These are phyloP conservation scores for Cryptococcus sp. DNA, from an alignment of 1,284 basidiomycete species.

Conservation along the genomic window DNA sequence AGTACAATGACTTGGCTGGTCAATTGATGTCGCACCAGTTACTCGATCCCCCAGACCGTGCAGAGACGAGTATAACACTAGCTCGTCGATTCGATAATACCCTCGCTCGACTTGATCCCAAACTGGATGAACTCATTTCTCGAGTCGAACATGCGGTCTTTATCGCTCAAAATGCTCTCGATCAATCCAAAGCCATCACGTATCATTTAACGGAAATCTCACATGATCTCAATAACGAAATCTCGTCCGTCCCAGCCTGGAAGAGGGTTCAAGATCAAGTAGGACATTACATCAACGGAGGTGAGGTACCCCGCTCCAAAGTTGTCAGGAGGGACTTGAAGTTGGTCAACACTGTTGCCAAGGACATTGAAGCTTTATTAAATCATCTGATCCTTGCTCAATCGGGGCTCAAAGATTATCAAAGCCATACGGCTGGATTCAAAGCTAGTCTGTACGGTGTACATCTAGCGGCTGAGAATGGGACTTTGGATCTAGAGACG, in stretches of 20 bases:
- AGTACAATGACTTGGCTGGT: conserved; percentile 31
- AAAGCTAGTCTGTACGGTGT: conserved; percentile 40
- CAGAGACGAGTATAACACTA: conserved; percentile 9
- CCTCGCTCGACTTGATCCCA: conserved; percentile 23
- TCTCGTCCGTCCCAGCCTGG: conserved; percentile 34
- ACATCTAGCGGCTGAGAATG: conserved; percentile 27
- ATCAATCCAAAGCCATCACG: conserved; percentile 13
- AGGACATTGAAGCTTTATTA: conserved; percentile 20
- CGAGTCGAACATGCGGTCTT: conserved; percentile 12
- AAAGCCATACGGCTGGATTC: conserved; percentile 37
- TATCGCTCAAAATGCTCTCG: conserved; percentile 16
- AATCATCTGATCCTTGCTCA: conserved; percentile 25
- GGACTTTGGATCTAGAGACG: conserved; percentile 31
- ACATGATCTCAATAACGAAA: conserved; percentile 14
- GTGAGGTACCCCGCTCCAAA: conserved; percentile 29
- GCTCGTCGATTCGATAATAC: conserved; percentile 30
- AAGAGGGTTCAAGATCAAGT: conserved; percentile 23
- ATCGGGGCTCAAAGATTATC: conserved; percentile 26
- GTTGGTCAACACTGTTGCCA: conserved; percentile 27
- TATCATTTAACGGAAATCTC: conserved; percentile 10
- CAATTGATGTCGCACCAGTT: conserved; percentile 23
- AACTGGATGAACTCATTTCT: conserved; percentile 28
- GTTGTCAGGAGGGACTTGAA: conserved; percentile 30
- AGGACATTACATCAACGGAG: conserved; percentile 34
- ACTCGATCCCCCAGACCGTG: conserved; percentile 9